Evolutionary conservation across 1,284 basidiomycete species (phyloP).

Genomic region (Ceratobasidium sp.): DNA sequence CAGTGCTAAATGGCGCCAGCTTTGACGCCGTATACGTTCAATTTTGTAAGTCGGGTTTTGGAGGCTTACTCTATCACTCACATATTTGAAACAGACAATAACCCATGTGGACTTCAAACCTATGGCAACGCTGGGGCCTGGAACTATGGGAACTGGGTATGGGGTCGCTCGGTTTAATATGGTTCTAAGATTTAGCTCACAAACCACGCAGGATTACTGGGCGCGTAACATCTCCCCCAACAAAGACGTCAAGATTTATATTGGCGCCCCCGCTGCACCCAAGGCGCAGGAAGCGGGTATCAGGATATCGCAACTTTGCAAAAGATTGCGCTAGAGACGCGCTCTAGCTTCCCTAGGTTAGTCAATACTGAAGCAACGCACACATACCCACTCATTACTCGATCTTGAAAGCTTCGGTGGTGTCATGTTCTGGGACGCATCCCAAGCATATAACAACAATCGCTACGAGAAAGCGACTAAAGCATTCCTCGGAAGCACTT

Average conservation of each 20-base stretch:
- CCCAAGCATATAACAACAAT: constrained; percentile 64
- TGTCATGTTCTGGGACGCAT: constrained; percentile 74
- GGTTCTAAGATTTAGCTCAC: neutral
- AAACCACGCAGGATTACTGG: constrained; percentile 42
- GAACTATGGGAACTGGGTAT: constrained; percentile 41
- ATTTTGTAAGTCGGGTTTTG: constrained; percentile 37
- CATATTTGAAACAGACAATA: constrained; percentile 39
- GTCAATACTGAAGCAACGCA: neutral
- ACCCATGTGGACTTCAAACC: constrained; percentile 42
- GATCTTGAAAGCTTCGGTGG: constrained; percentile 60
- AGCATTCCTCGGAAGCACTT: constrained; percentile 63
- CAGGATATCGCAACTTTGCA: constrained; percentile 32
- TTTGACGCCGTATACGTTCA: constrained; percentile 44
- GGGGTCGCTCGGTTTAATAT: neutral
- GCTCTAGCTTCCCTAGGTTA: constrained; percentile 56
- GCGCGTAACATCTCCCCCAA: constrained; percentile 43
- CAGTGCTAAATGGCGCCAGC: constrained; percentile 39
- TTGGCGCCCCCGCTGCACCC: constrained; percentile 43
- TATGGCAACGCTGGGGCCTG: constrained; percentile 38
- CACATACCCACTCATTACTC: neutral
- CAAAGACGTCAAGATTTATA: constrained; percentile 44
- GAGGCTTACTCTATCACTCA: neutral
- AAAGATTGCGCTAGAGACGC: constrained; percentile 37
- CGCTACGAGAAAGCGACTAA: constrained; percentile 66
- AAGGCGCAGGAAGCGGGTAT: constrained; percentile 43